Base-by-base conservation (phyloP, 176 grass and related monocot genomes). In the Avena insularis region DNA sequence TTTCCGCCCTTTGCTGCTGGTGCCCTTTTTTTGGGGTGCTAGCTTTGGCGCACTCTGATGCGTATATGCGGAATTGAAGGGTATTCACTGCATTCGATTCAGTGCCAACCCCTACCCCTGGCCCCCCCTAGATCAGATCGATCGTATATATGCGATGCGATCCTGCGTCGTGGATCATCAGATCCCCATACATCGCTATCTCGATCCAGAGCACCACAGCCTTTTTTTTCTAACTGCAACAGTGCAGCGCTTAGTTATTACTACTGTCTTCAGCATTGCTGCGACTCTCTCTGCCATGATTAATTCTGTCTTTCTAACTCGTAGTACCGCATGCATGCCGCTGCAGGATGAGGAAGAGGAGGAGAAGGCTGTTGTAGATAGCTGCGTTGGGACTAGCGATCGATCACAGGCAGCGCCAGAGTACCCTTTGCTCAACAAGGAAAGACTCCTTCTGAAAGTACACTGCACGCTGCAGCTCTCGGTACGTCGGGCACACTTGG, bases 21-120 rank as follows among this genome's bases (percentile, higher is more conserved):
- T 43, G 5, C 6, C 40, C 4, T 8, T 43, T 76, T 87, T 74
- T 71, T 10, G 71, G 63, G 61, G 33, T 35, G 33, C 33, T 35
- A 35, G 78, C 78, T 87, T 82, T 53, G 58, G 21, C 29, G 13
- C 51, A 79, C 75, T 79, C 72, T 68, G 59, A 83, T 58, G 64
- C 54, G 59, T 35, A 35, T 35, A 35, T 35, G 64, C 72, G 51
- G 73, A 76, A 54, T 16, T 76, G 74, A 56, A 13, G 87, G 38
- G 25, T 40, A 59, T 63, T 54, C 49, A 87, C 68, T 76, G 88
- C 96, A 95, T 98, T 88, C 87, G 89, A 95, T 90, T 98, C 91
- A 95, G 93, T 94, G 96, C 40, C 38, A 40, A 0, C 38, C 40
- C 40, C 40, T 40, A 6, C 38, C 38, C 38, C 38, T 6, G 36